Conservation (phyloP, 164 flowering plant species). For the Kingdonia uniflora region DNA sequence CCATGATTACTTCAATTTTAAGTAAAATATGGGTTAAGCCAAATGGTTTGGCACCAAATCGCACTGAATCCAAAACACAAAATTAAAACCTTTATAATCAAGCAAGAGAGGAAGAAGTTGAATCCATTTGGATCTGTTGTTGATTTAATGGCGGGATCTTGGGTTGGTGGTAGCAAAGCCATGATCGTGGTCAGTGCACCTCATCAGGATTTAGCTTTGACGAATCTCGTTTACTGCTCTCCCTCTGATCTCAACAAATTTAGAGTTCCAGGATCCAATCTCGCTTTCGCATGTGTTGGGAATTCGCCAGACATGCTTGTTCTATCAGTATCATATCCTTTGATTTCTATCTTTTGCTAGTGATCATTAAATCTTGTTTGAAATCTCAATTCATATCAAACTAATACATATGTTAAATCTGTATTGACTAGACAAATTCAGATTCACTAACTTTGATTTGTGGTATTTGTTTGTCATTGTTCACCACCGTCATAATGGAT, state of each 20-base stretch:
- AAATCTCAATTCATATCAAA: too few relatives aligned
- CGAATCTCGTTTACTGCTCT: slow-evolving; percentile 53
- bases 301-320: slow-evolving; percentile 50
- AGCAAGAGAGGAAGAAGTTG: too few relatives aligned
- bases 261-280: slow-evolving; percentile 40
- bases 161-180: slow-evolving; percentile 14
- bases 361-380: too few relatives aligned
- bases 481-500: too few relatives aligned
- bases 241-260: slow-evolving; percentile 45
- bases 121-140: not conserved
- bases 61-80: not conserved
- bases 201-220: slow-evolving; percentile 48
- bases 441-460: too few relatives aligned
- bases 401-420: too few relatives aligned
- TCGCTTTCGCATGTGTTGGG: slow-evolving; percentile 40
- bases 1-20: too few relatives aligned
- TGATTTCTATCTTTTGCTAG: not conserved
- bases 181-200: slow-evolving; percentile 68
- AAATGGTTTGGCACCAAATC: too few relatives aligned
- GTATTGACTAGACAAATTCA: too few relatives aligned
- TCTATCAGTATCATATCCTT: slow-evolving; percentile 84
- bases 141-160: slow-evolving; percentile 25
- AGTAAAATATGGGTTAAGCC: too few relatives aligned
- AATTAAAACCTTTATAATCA: not conserved
- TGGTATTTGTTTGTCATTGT: too few relatives aligned